Evolutionary conservation across 2,329 filamentous ascomycete genomes (phyloP).

Genomic region (Capronia americana): DNA sequence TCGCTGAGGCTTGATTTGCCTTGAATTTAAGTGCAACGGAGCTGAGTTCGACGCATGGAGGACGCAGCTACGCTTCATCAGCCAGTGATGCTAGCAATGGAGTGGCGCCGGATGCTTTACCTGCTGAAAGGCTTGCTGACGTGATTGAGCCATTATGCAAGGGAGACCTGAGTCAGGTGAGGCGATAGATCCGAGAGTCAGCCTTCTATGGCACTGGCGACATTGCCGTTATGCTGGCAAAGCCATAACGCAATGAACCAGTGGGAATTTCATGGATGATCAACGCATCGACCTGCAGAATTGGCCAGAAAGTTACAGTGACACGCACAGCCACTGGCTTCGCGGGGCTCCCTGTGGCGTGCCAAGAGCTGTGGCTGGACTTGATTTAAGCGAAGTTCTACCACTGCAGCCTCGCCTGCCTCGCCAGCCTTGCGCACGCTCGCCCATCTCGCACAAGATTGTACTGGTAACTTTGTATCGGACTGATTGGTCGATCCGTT

Average conservation of each 20-base stretch:
- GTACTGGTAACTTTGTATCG: neutral
- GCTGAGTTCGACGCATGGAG: conserved; percentile 64
- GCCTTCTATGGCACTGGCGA: neutral
- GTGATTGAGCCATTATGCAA: conserved; percentile 45
- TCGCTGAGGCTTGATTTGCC: conserved; percentile 52
- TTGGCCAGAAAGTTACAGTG: neutral
- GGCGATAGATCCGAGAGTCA: neutral
- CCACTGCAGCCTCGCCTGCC: neutral
- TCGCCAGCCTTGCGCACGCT: neutral
- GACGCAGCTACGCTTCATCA: conserved; percentile 56
- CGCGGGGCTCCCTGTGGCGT: neutral
- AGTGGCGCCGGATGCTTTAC: conserved; percentile 38
- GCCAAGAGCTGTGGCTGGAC: neutral
- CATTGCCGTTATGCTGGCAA: neutral
- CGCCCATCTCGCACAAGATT: too few relatives aligned
- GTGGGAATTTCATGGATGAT: neutral
- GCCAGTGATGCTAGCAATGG: neutral
- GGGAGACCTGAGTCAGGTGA: too few relatives aligned
- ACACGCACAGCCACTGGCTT: neutral
- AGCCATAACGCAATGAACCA: neutral
- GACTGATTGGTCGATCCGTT: neutral
- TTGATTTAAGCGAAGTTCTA: neutral
- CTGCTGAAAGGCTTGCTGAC: conserved; percentile 52
- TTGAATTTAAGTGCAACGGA: conserved; percentile 60
- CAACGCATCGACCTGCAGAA: neutral